Evolutionary conservation across 768 basidiomycete genomes (phyloP), one percentile per base, ranked within the genome.

Genomic region (Naganishia friedmannii): DNA sequence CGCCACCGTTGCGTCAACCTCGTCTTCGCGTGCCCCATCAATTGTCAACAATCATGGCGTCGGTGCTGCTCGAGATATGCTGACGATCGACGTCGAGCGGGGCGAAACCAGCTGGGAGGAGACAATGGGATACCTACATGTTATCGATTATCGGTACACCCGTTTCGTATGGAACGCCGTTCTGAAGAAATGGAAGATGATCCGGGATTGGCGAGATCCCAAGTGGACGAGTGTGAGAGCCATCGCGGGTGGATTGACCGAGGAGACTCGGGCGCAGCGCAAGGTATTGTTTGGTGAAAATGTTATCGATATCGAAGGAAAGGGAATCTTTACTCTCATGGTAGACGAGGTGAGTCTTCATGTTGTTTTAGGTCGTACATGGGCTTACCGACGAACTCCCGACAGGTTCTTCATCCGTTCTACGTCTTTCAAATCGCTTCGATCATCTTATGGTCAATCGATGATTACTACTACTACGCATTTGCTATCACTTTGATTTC

Each of bases 351-450:
- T 92, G 79, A 66, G 82, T 77, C n/a, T 23, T 63, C 45, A 4
- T 37, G 12, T 37, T 37, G 12, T 37, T 37, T 37, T 12, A 12
- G 28, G 63, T 39, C 19, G 39, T 32, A 54, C 51, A 63, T 19
- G 8, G 28, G 46, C 28, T 39, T 21, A 54, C 23, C 13, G 28
- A 8, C 34, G 19, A 56, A 54, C 51, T 23, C 29, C 34, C 31
- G 23, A 2, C 72, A 89, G 92, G 87, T 96, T 54, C 89, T 98
- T 46, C 95, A 98, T 78, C 96, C 96, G 0, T 98, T 98, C 82
- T 98, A 97, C 78, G 89, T 99, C 67, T 99, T 99, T 78, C 96
- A 99, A 85, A 88, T 97, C 73, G 92, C 92, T 60, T 96, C 93
- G 73, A 90, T 98, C 74, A 83, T 91, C 46, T 83, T 99, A 7